These are phyloP conservation scores for Penicillium maclennaniae DNA, from an alignment of 495 filamentous ascomycete genomes.

Conservation along the genomic window DNA sequence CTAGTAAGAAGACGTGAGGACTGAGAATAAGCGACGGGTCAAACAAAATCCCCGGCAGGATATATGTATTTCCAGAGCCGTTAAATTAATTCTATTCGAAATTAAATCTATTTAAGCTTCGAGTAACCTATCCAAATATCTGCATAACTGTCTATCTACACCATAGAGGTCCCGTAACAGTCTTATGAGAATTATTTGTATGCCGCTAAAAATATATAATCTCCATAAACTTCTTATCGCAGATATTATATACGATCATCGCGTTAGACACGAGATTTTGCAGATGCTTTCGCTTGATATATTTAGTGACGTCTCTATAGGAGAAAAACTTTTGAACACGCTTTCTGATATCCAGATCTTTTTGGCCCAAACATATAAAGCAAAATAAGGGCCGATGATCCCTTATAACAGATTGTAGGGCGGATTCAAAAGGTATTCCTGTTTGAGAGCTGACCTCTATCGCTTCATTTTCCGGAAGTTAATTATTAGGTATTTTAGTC, in stretches of 20 bases:
- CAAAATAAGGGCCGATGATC: slow-evolving; percentile 33
- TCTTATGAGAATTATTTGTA: slow-evolving; percentile 17
- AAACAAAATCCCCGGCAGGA: slow-evolving; percentile 36
- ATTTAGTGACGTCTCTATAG: slow-evolving; percentile 35
- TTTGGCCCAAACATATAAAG: slow-evolving; percentile 37
- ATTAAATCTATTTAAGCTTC: no score
- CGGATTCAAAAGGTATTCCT: slow-evolving; percentile 7
- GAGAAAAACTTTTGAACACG: slow-evolving; percentile 27
- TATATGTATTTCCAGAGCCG: slow-evolving; percentile 36
- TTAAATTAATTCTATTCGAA: no score
- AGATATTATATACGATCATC: slow-evolving; percentile 17
- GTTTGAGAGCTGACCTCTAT: neutral
- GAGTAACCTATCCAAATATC: no score
- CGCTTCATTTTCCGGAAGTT: neutral
- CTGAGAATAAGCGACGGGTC: slow-evolving; percentile 33
- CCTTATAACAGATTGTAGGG: slow-evolving; percentile 23
- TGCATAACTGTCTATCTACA: no score
- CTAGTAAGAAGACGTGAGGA: slow-evolving; percentile 32
- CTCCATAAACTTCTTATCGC: slow-evolving; percentile 10
- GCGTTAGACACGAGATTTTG: slow-evolving; percentile 18
- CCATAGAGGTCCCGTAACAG: slow-evolving; percentile 8
- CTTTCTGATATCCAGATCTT: slow-evolving; percentile 23
- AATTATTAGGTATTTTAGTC: neutral
- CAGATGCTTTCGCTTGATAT: slow-evolving; percentile 41
- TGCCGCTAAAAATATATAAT: slow-evolving; percentile 19